A percentile compares a stretch with the other conserved stretches of the same genome.
Conservation (phyloP, 345 rosid genomes). For the Brassica incana region DNA sequence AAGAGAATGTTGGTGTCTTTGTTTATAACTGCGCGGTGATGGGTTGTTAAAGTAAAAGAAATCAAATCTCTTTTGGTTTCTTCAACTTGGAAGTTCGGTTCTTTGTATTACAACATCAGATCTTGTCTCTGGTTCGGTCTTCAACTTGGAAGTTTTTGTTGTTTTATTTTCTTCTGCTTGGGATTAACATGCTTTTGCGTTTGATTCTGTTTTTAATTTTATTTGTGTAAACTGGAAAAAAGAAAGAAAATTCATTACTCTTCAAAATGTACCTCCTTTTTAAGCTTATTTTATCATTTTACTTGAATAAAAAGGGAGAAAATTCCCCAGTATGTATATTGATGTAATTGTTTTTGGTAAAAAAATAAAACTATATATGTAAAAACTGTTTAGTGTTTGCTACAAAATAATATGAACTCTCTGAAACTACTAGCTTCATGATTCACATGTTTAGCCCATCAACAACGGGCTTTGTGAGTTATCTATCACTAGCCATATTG, state of each 20-base stretch:
- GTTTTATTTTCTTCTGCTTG: conserved; percentile 4
- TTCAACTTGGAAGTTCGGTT: conserved; percentile 11
- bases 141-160: conserved; percentile 6
- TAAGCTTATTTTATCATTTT: conserved; percentile 2
- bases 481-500: not conserved
- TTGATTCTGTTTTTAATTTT: not conserved
- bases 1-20: conserved; percentile 75
- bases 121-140: conserved; percentile 4
- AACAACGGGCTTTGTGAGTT: not conserved
- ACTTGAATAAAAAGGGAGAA: not conserved
- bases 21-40: conserved; percentile 85
- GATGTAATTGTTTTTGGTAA: not conserved
- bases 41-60: conserved; percentile 49
- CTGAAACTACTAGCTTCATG: not conserved
- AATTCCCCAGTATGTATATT: not conserved
- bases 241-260: not conserved
- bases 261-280: conserved; percentile 3
- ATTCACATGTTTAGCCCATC: not conserved
- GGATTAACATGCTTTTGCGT: not conserved
- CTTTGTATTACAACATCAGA: conserved; percentile 10
- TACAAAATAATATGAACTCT: not conserved
- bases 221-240: not conserved
- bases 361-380: not conserved
- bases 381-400: not conserved
- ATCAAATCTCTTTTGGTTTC: conserved; percentile 4